These are phyloP conservation scores for Colletotrichum theobromicola DNA, from an alignment of 2,329 filamentous ascomycete genomes.

Conservation along the genomic window DNA sequence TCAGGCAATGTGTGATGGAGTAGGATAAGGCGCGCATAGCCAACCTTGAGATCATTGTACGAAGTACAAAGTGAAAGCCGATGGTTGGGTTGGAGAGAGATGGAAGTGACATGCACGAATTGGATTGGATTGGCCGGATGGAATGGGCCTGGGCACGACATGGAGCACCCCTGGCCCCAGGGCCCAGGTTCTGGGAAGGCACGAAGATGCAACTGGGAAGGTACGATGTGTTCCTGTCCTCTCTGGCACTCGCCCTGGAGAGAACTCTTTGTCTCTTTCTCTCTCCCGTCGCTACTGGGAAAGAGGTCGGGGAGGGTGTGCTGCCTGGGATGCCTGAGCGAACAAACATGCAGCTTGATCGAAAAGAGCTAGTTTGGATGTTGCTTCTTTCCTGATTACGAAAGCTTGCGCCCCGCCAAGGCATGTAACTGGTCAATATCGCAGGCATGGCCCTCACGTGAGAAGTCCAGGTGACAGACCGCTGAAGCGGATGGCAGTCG, in stretches of 20 bases:
- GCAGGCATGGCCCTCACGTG: conserved; percentile 10
- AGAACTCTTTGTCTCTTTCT: background rate
- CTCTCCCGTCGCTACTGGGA: background rate
- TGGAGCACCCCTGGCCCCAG: conserved; percentile 2
- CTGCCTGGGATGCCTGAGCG: conserved; percentile 13
- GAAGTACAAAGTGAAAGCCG: background rate
- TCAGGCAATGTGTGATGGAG: background rate
- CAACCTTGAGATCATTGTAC: background rate
- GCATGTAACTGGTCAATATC: background rate
- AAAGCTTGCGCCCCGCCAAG: conserved; percentile 9
- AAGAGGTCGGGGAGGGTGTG: background rate
- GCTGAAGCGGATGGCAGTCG: background rate
- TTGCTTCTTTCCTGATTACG: conserved; percentile 6
- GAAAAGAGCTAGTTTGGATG: conserved; percentile 12
- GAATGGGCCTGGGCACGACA: background rate
- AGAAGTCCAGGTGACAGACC: conserved; percentile 2
- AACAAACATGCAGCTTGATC: background rate
- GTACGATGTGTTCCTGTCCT: background rate
- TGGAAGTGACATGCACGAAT: background rate
- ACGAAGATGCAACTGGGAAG: background rate
- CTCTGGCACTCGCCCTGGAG: background rate
- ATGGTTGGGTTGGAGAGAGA: background rate
- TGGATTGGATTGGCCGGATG: background rate
- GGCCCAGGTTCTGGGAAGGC: conserved; percentile 7
- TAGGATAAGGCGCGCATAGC: background rate